These are phyloP conservation scores for Blastomyces silverae DNA, from an alignment of 2,329 filamentous ascomycete species.

Conservation along the genomic window DNA sequence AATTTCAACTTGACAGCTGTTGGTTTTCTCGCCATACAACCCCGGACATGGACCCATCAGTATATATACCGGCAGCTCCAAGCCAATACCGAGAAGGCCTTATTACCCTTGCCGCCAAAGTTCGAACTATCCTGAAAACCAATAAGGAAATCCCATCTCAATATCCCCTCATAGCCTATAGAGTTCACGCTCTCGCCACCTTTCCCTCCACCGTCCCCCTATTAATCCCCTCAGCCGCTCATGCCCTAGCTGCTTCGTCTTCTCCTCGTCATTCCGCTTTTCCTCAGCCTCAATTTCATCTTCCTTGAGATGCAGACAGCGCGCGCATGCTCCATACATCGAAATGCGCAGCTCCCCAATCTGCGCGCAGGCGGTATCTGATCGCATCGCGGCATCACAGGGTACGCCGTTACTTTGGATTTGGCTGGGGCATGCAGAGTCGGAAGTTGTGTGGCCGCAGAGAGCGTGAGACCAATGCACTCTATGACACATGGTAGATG, in stretches of 20 bases:
- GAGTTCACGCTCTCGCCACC: neutral
- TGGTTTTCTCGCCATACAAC: neutral
- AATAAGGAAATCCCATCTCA: neutral
- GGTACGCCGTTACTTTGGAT: neutral
- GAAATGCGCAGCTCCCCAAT: neutral
- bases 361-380: neutral
- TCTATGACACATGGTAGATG: constrained; percentile 24
- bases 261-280: neutral
- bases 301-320: neutral
- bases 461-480: constrained; percentile 26
- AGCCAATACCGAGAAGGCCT: neutral
- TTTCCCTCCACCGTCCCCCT: neutral
- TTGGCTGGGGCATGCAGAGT: neutral
- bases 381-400: neutral
- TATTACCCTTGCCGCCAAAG: neutral
- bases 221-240: neutral
- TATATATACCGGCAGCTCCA: neutral
- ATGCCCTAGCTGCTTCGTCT: neutral
- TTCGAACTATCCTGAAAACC: neutral
- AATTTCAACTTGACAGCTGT: neutral
- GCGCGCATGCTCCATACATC: neutral
- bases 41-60: neutral
- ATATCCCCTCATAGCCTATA: neutral
- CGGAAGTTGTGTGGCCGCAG: constrained; percentile 22
- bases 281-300: neutral